Base-by-base conservation (phyloP, 163 green algal species). In the Scenedesmus sp. region DNA sequence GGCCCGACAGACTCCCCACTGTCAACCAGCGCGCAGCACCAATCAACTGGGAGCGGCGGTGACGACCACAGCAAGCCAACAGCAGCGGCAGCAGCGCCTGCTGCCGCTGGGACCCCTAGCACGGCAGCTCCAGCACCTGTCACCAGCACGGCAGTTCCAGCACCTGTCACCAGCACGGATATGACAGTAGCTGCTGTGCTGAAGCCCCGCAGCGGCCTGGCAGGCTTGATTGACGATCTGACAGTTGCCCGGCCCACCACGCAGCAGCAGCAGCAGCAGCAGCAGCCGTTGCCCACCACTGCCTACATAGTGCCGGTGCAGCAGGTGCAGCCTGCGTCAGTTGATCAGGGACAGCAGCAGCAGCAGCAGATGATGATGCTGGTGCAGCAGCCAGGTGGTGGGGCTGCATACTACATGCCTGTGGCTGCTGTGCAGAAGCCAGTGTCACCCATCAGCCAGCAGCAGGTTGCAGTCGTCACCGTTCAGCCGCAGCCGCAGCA, bases 151-250 rank as follows among this genome's bases (percentile, higher is more conserved):
- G 1, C 18, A 37, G 16, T 24, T 35, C 5, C 26, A 89, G 3
- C 4, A 30, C 56, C 20, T 35, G 59, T 4, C 37, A 53, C 42
- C 0, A 49, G 56, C 68, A 83, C 16, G n/a, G 68, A 18, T 15
- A 37, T 18, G 12, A 42, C 73, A n/a, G 73, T 40, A 82, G 73
- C 73, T 30, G 85, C 85, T 24, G 68, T 89, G 33, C 44, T n/a
- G 43, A 89, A 89, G 85, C 85, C 85, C 10, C 35, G 40, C 82
- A 56, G 35, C 56, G 61, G 53, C 0, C 43, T 89, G 0, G 61
- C 18, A 59, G 56, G 59, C 46, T 30, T 81, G 35, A 12, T 89
- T 20, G 61, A 49, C 18, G 61, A 81, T 10, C 6, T 88, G 15
- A 42, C 5, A 1, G 70, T 56, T 5, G 30, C 12, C 53, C 13